These are phyloP conservation scores for Boletellus deceptivus DNA, from an alignment of 1,284 basidiomycete species.

Conservation along the genomic window DNA sequence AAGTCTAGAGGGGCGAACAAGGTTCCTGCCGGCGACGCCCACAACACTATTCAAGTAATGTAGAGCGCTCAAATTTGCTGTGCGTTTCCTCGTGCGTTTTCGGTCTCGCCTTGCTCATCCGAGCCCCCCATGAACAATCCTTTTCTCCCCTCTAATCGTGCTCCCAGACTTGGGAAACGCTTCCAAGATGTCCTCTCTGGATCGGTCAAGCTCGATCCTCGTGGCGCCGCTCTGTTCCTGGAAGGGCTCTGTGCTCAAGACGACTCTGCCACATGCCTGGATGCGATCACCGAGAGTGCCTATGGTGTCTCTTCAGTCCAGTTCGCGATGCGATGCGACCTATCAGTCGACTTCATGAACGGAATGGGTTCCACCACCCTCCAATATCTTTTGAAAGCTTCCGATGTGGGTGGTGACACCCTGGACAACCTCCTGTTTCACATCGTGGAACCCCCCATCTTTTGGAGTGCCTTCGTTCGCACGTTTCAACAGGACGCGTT, in stretches of 20 bases:
- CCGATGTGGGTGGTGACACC: constrained; percentile 35
- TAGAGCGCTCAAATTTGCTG: neutral
- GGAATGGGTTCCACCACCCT: constrained; percentile 39
- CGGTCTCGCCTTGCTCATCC: neutral
- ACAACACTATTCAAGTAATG: neutral
- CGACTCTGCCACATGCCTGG: constrained; percentile 15
- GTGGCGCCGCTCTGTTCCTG: constrained; percentile 37
- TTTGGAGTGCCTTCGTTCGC: constrained; percentile 44
- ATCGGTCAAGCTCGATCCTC: constrained; percentile 12
- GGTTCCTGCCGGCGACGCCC: too few species aligned
- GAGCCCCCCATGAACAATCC: constrained; percentile 4
- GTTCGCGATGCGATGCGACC: constrained; percentile 14
- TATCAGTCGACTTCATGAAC: constrained; percentile 44
- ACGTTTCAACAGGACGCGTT: constrained; percentile 40
- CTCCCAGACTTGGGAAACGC: constrained; percentile 11
- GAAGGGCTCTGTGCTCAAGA: constrained; percentile 35
- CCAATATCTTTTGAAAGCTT: constrained; percentile 41
- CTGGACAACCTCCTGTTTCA: constrained; percentile 31
- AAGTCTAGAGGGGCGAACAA: too few species aligned
- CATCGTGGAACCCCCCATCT: constrained; percentile 54
- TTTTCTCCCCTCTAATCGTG: constrained; percentile 1
- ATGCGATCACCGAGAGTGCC: constrained; percentile 9
- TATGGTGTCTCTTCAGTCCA: constrained; percentile 16
- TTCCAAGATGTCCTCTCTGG: constrained; percentile 22
- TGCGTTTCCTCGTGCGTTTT: neutral